Evolutionary conservation across 495 filamentous ascomycete species (phyloP), one percentile per base, ranked within the genome.

Genomic region (Darksidea phi): DNA sequence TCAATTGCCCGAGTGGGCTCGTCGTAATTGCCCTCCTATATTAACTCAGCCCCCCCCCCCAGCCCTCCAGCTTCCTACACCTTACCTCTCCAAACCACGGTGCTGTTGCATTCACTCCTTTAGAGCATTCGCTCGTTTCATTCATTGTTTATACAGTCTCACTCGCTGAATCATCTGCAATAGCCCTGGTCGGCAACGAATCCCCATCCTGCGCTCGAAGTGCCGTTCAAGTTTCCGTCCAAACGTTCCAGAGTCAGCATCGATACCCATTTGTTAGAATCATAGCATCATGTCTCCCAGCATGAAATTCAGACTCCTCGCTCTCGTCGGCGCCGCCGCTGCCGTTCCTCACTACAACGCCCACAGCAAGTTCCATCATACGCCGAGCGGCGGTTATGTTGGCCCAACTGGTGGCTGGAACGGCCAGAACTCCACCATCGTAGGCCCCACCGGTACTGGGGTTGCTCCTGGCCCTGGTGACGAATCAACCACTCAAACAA

Each of bases 81-180:
- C 49, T 53, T 59, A 49, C 23, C 47, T 17, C 36, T 42, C 36
- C 43, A 63, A 6, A 43, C 63, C 46, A 50, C 56, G 37, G 54
- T 62, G 67, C 53, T 67, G 47, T 67, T 64, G 57, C 66, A n/a
- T 64, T 61, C 63, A 58, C 61, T 68, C 63, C 41, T 57, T 64
- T 54, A 57, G 73, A 73, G 72, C 73, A 72, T 54, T 70, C 65
- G 70, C 73, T 74, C 72, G 57, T 70, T 73, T 54, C 61, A 61
- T 63, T 70, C 64, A 56, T 69, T 70, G 65, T 69, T 57, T 64
- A 47, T 63, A 52, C 48, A 58, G 56, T 51, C 24, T 28, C 60
- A 49, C 12, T 60, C 60, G 20, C 15, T 43, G 13, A 57, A 26
- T 45, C 18, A 47, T 43, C 6, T 32, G 63, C 63, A 71, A 70